Conservation (phyloP, 345 rosid genomes). For the Lumnitzera littorea region DNA sequence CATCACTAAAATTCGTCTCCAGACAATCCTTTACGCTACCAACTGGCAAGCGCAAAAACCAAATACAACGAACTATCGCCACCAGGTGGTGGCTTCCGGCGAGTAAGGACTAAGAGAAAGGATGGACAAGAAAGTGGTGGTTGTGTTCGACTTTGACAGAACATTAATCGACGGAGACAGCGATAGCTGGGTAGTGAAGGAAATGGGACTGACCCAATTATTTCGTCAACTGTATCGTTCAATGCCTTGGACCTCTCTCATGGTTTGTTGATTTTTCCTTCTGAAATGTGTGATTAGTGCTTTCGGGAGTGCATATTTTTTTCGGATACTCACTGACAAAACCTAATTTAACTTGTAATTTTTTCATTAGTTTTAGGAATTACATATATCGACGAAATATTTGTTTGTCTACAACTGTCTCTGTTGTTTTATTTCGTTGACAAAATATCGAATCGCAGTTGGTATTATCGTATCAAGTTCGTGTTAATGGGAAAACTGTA, state of each 20-base stretch:
- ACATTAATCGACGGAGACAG: constrained; percentile 84
- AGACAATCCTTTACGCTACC: no score
- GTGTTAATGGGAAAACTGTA: no score
- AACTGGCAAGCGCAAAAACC: no score
- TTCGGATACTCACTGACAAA: background rate
- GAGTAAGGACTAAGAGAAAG: background rate
- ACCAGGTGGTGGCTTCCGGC: background rate
- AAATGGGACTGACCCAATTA: constrained; percentile 67
- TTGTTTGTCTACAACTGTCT: no score
- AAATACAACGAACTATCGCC: background rate
- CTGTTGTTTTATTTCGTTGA: no score
- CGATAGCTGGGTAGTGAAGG: constrained; percentile 69
- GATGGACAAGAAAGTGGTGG: constrained; percentile 23
- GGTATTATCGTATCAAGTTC: no score
- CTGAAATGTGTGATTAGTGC: background rate
- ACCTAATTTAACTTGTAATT: no score
- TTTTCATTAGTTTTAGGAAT: no score
- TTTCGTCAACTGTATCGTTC: constrained; percentile 56
- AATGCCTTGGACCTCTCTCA: constrained; percentile 78
- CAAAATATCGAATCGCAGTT: no score
- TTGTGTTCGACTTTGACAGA: constrained; percentile 77
- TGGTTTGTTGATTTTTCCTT: constrained; percentile 29
- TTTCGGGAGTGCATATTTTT: background rate
- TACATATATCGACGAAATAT: no score
- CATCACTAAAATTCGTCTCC: no score